These are phyloP conservation scores for Fusarium mangiferae DNA, from an alignment of 2,329 filamentous ascomycete species.

Conservation along the genomic window DNA sequence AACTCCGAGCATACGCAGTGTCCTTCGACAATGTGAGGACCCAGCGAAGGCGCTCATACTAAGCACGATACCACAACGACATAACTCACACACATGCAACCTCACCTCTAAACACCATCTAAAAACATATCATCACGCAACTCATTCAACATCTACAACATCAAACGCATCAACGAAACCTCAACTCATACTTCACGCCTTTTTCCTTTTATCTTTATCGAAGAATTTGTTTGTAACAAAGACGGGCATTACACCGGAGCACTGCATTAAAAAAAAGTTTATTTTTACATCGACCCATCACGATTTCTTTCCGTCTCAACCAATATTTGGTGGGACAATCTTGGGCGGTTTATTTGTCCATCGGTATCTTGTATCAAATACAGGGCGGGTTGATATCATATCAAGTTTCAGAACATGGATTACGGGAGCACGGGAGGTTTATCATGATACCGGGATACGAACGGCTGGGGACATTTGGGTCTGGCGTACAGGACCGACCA, in stretches of 20 bases:
- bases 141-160: slow-evolving; percentile 45
- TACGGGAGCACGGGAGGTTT: slow-evolving; percentile 46
- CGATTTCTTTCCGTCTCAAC: slow-evolving; percentile 35
- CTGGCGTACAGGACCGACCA: slow-evolving; percentile 42
- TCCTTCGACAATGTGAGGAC: slow-evolving; percentile 85
- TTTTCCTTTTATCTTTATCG: slow-evolving; percentile 37
- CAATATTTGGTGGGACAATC: slow-evolving; percentile 31
- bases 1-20: slow-evolving; percentile 86
- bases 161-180: slow-evolving; percentile 29
- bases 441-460: slow-evolving; percentile 48
- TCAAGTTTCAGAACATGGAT: slow-evolving; percentile 51
- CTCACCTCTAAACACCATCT: background rate
- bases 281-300: slow-evolving; percentile 40
- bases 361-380: slow-evolving; percentile 48
- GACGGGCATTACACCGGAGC: slow-evolving; percentile 60
- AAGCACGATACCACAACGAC: slow-evolving; percentile 40
- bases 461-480: slow-evolving; percentile 39
- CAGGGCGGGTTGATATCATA: slow-evolving; percentile 46
- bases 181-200: slow-evolving; percentile 37
- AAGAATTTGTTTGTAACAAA: slow-evolving; percentile 55
- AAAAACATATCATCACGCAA: slow-evolving; percentile 44
- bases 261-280: slow-evolving; percentile 60
- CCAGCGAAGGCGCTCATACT: slow-evolving; percentile 68
- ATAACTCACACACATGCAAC: slow-evolving; percentile 4
- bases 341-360: slow-evolving; percentile 39